A percentile compares a stretch with the other conserved stretches of the same genome.
These are phyloP conservation scores for Clitopilus hobsonii DNA, from an alignment of 768 basidiomycete species.

Conservation along the genomic window DNA sequence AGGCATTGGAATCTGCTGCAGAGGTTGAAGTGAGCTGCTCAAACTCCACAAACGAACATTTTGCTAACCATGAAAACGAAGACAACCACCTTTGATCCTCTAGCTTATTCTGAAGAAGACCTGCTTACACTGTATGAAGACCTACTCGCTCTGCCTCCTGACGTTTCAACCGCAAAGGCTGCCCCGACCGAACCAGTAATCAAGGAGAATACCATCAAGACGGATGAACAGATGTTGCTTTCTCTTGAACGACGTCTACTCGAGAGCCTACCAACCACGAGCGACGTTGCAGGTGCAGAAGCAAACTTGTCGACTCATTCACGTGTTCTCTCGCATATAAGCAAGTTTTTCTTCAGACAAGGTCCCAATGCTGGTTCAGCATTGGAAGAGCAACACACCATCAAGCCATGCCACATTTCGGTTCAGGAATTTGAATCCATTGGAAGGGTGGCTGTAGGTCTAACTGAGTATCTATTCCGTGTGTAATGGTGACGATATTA, in stretches of 20 bases:
- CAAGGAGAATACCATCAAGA: conserved; percentile 9
- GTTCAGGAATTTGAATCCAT: neutral
- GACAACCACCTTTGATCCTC: conserved; percentile 25
- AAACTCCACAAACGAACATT: neutral
- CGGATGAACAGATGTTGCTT: conserved; percentile 17
- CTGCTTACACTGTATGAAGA: conserved; percentile 39
- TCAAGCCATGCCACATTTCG: neutral
- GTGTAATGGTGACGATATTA: neutral
- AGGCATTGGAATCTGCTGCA: conserved; percentile 30
- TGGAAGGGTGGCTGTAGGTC: neutral
- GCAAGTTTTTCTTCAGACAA: conserved; percentile 28
- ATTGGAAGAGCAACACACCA: neutral
- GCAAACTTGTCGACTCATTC: conserved; percentile 19
- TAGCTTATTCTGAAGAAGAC: conserved; percentile 38
- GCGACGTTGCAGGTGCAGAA: conserved; percentile 5
- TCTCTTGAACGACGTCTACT: neutral
- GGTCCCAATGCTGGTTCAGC: conserved; percentile 6
- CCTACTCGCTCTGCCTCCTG: conserved; percentile 28
- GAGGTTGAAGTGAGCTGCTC: conserved; percentile 25
- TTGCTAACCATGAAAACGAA: conserved; percentile 10
- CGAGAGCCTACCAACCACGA: neutral
- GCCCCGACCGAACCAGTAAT: neutral
- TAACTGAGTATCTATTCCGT: conserved; percentile 4
- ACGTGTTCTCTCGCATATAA: conserved; percentile 28
- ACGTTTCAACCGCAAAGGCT: neutral